phyloP scores from a whole-genome alignment of 768 basidiomycete species.

The Mrakia gelida region DNA sequence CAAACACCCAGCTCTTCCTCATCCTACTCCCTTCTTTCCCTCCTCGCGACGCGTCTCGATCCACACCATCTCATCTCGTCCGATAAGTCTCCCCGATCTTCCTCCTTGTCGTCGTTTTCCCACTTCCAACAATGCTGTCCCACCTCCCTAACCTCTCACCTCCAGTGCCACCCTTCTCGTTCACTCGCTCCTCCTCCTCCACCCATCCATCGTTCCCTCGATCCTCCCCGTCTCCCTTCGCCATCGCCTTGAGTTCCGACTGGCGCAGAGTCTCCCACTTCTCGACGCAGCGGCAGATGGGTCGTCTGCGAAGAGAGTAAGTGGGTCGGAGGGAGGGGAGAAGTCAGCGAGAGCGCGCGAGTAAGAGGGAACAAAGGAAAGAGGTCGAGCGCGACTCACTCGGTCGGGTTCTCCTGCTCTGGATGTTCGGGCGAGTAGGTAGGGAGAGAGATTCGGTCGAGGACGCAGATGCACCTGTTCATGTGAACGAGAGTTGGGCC shows the following conservation, averaged over 20 bases:
- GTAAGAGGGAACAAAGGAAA: neutral
- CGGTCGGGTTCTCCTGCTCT: slow-evolving; percentile 39
- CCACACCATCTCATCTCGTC: neutral
- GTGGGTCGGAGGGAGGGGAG: neutral
- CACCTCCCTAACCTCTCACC: neutral
- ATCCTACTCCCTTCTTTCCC: too few species aligned
- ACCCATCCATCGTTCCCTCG: neutral
- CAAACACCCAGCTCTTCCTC: too few species aligned
- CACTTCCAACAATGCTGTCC: neutral
- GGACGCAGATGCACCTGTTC: slow-evolving; percentile 42
- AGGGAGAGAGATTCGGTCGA: neutral
- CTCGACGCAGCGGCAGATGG: neutral
- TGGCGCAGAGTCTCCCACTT: neutral
- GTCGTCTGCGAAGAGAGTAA: neutral
- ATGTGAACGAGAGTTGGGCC: neutral
- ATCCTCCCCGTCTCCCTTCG: neutral
- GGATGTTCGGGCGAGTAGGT: neutral
- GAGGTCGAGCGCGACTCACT: neutral
- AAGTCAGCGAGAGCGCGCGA: neutral
- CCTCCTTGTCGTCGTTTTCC: neutral
- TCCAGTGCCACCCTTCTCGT: neutral
- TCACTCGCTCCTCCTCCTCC: neutral
- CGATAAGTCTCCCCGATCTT: neutral
- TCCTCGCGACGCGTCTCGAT: too few species aligned
- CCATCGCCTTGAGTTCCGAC: neutral